These are phyloP conservation scores for Lactarius hengduanensis DNA, from an alignment of 768 basidiomycete genomes.

Conservation along the genomic window DNA sequence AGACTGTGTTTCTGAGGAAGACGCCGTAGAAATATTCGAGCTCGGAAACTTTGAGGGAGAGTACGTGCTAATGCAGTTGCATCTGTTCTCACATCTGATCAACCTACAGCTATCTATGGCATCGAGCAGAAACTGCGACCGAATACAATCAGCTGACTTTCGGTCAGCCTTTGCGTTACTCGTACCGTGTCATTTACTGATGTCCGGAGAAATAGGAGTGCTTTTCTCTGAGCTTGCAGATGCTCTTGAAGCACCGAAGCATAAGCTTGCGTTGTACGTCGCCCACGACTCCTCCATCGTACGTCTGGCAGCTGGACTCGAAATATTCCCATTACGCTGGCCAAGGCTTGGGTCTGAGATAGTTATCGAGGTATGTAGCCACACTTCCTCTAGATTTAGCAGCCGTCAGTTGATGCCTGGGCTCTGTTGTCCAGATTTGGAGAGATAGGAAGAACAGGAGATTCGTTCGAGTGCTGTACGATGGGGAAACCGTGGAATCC, in stretches of 20 bases:
- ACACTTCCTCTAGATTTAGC: background rate
- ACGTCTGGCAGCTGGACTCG: constrained; percentile 39
- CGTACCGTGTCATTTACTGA: background rate
- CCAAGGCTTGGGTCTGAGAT: constrained; percentile 47
- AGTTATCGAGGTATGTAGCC: constrained; percentile 35
- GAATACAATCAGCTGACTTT: constrained; percentile 44
- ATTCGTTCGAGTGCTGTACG: constrained; percentile 46
- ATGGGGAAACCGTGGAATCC: constrained; percentile 39
- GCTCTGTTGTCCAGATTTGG: constrained; percentile 39
- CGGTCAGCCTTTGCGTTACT: constrained; percentile 31
- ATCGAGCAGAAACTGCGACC: constrained; percentile 43
- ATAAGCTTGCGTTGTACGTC: constrained; percentile 42
- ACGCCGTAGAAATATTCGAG: constrained; percentile 36
- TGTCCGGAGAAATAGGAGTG: constrained; percentile 33
- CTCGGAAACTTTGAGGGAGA: constrained; percentile 41
- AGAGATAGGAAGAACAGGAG: constrained; percentile 22
- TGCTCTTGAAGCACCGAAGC: constrained; percentile 35
- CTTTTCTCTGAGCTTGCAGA: constrained; percentile 44
- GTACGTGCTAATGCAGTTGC: constrained; percentile 26
- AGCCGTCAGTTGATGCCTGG: background rate
- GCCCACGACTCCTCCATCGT: constrained; percentile 48
- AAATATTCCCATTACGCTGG: constrained; percentile 40
- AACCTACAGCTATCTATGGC: constrained; percentile 47
- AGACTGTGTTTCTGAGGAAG: constrained; percentile 42
- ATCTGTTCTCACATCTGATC: background rate